phyloP scores from a whole-genome alignment of 768 basidiomycete genomes.

The Candolleomyces eurysporus region DNA sequence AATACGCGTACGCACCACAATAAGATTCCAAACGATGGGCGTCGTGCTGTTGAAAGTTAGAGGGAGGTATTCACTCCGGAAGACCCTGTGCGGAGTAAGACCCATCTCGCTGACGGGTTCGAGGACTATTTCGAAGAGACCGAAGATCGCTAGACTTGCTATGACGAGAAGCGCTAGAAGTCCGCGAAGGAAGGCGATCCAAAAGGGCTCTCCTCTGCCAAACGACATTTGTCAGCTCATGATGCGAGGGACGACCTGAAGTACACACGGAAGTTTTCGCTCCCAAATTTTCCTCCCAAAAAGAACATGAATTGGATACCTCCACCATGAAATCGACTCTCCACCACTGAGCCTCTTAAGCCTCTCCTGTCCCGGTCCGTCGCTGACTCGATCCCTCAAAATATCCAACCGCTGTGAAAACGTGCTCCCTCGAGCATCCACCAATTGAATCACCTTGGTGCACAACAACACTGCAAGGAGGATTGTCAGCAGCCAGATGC shows the following conservation, averaged over 20 bases:
- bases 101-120: background rate
- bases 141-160: background rate
- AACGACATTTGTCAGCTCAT: too few species aligned
- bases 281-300: conserved; percentile 3
- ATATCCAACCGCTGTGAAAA: background rate
- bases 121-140: background rate
- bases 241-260: background rate
- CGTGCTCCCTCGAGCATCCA: background rate
- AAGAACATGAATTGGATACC: background rate
- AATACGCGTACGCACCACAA: background rate
- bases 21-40: background rate
- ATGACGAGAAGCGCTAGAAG: background rate
- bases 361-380: background rate
- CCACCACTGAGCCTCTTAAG: too few species aligned
- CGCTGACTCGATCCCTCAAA: background rate
- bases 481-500: background rate
- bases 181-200: background rate
- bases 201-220: background rate
- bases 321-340: background rate
- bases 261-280: background rate
- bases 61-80: conserved; percentile 8
- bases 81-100: background rate
- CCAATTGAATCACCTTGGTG: background rate
- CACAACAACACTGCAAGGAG: background rate
- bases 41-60: conserved; percentile 16